Base-by-base conservation (phyloP, 73 alveolate genomes). In the Paramecium tetraurelia region DNA sequence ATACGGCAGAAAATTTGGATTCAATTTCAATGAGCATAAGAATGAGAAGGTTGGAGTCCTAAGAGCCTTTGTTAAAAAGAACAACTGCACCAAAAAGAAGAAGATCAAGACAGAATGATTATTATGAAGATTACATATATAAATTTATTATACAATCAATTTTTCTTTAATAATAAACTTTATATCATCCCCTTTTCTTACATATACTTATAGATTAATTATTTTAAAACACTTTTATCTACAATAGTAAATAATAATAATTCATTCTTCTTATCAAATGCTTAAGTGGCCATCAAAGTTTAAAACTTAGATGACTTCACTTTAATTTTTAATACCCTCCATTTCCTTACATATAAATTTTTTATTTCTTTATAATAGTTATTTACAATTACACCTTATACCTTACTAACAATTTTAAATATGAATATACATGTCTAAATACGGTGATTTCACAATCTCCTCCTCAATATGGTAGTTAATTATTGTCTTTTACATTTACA, bases 21-120 rank as follows among this genome's bases (percentile, higher is more conserved):
- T 98, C 92, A 97, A 98, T 94, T 98, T 98, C 85, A 98, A 98
- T 93, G 98, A 97, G 86, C 99, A 98, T 94, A 97, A 97, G 86
- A 98, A 97, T 92, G 99, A 98, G 35, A 98, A 97, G 86, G 98
- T 97, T 0, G 99, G 99, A 7, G 95, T 96, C 41, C 93, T 98
- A 57, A 94, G 99, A 94, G 97, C 98, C n/a, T 97, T 95, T 86
- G 98, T 97, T 71, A 97, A 96, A 95, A 96, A 98, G 87, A 93
- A 85, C 94, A 94, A 96, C 41, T 59, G 70, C 14, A 18, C 40
- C 12, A 63, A 86, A 86, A 86, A 86, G 21, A 72, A 72, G 36
- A 72, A 72, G 16, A 7, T 33, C 16, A 22, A 63, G 12, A 11
- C 12, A 11, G 84, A 63, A 33, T 33, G 46, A 63, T 63, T 27